A percentile compares a stretch with the other conserved stretches of the same genome.
phyloP scores from a whole-genome alignment of 352 stramenopile genomes.

The Phytophthora sansomeana region DNA sequence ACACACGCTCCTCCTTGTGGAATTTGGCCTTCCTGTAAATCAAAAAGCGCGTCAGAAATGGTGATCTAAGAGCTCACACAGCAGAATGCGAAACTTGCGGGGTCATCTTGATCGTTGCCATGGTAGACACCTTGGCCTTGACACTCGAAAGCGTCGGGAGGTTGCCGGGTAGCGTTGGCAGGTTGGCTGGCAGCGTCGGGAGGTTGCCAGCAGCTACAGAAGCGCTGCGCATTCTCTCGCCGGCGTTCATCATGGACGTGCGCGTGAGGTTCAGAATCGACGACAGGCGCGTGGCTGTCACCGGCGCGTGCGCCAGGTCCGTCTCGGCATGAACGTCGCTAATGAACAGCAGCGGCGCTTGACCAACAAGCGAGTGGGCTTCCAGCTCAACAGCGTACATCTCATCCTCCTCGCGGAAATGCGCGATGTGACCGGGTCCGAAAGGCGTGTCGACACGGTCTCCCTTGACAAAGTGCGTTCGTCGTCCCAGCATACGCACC shows the following conservation, averaged over 20 bases:
- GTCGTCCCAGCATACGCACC: slow-evolving; percentile 56
- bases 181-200: slow-evolving; percentile 48
- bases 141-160: slow-evolving; percentile 76
- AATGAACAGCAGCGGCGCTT: slow-evolving; percentile 55
- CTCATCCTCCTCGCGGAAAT: slow-evolving; percentile 65
- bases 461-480: slow-evolving; percentile 57
- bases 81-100: slow-evolving; percentile 44
- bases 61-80: background rate
- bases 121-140: slow-evolving; percentile 72
- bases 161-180: slow-evolving; percentile 43
- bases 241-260: slow-evolving; percentile 74
- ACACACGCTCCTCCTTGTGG: slow-evolving; percentile 78
- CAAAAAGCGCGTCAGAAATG: slow-evolving; percentile 1
- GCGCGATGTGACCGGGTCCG: slow-evolving; percentile 51
- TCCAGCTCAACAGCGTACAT: slow-evolving; percentile 68
- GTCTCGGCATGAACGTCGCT: slow-evolving; percentile 55
- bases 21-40: slow-evolving; percentile 67
- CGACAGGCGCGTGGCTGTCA: slow-evolving; percentile 55
- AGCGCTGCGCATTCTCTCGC: slow-evolving; percentile 65
- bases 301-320: slow-evolving; percentile 40
- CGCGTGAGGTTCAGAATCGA: slow-evolving; percentile 79
- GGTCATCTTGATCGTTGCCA: slow-evolving; percentile 74
- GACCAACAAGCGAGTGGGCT: slow-evolving; percentile 24
- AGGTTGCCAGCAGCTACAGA: slow-evolving; percentile 59
- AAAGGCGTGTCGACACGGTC: slow-evolving; percentile 67